Conservation (phyloP, 352 stramenopile genomes). For the Peronospora belbahrii region DNA sequence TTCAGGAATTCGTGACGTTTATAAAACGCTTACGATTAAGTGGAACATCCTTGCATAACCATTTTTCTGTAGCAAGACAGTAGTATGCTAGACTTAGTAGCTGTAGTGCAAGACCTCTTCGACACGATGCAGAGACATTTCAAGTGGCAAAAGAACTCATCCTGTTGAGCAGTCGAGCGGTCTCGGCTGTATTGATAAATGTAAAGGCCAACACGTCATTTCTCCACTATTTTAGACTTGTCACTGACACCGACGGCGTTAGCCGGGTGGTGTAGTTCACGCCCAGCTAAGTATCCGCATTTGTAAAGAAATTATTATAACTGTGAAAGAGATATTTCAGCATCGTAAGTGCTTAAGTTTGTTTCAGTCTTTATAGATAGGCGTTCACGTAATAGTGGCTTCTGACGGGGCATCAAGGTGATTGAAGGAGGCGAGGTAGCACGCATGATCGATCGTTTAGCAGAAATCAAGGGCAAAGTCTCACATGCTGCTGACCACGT, state of each 20-base stretch:
- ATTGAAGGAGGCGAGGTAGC: no score
- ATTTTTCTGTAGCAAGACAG: no score
- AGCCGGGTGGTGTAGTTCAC: slow-evolving; percentile 1
- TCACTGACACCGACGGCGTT: slow-evolving; percentile 23
- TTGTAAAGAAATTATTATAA: background rate
- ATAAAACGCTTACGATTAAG: background rate
- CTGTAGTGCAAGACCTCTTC: slow-evolving; percentile 7
- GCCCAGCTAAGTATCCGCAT: background rate
- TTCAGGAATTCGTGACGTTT: background rate
- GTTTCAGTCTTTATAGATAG: background rate
- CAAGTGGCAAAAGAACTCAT: slow-evolving; percentile 72
- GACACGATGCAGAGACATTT: slow-evolving; percentile 65
- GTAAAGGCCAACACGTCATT: no score
- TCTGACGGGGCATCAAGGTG: no score
- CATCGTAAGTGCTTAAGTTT: background rate
- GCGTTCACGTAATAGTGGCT: background rate
- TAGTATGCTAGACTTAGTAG: slow-evolving; percentile 28
- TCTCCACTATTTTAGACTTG: no score
- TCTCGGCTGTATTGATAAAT: no score
- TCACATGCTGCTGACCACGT: slow-evolving; percentile 25
- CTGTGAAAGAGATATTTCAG: no score
- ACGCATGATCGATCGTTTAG: slow-evolving; percentile 72
- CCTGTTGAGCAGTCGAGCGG: slow-evolving; percentile 40
- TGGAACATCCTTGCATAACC: background rate
- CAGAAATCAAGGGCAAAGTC: slow-evolving; percentile 58